A percentile compares a stretch with the other conserved stretches of the same genome.
Conservation (phyloP, 768 basidiomycete genomes). For the Hygrophorus russula region DNA sequence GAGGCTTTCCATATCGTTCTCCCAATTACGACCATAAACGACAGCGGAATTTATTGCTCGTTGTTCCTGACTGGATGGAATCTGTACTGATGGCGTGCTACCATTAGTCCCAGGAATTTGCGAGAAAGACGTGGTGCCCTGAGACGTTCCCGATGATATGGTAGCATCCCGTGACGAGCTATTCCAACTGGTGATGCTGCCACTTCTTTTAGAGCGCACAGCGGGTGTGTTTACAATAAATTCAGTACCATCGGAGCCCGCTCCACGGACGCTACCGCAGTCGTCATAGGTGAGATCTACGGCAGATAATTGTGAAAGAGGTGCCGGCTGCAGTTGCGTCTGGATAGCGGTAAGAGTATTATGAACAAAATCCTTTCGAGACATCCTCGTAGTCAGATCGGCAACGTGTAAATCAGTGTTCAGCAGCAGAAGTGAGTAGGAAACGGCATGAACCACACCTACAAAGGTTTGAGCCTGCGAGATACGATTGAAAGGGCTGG, state of each 20-base stretch:
- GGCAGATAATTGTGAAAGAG: slow-evolving; percentile 35
- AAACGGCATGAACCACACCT: slow-evolving; percentile 93
- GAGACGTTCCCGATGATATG: slow-evolving; percentile 20
- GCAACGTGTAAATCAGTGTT: slow-evolving; percentile 98
- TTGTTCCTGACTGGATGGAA: slow-evolving; percentile 29
- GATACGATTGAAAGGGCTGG: slow-evolving; percentile 7
- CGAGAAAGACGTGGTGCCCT: slow-evolving; percentile 18
- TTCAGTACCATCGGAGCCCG: slow-evolving; percentile 48
- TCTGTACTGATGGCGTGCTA: slow-evolving; percentile 55
- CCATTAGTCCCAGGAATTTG: slow-evolving; percentile 34
- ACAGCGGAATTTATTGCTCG: slow-evolving; percentile 15
- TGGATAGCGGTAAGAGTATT: slow-evolving; percentile 87
- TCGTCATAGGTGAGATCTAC: slow-evolving; percentile 63
- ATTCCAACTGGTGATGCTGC: slow-evolving; percentile 78
- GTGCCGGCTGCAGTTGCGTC: slow-evolving; percentile 54
- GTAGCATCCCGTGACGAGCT: slow-evolving; percentile 59
- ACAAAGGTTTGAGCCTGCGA: slow-evolving; percentile 4
- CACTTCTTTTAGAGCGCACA: slow-evolving; percentile 59
- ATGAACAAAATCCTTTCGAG: slow-evolving; percentile 79
- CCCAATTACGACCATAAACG: slow-evolving; percentile 64
- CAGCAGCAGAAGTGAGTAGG: slow-evolving; percentile 85
- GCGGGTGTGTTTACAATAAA: slow-evolving; percentile 19
- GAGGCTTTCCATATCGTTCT: slow-evolving; percentile 72
- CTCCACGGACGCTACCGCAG: slow-evolving; percentile 43
- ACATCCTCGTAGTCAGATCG: slow-evolving; percentile 83